Percentiles rank a stretch among this genome's conserved stretches.
phyloP scores from a whole-genome alignment of 192 early-diverging fungal species.

The Martensiomyces pterosporus region DNA sequence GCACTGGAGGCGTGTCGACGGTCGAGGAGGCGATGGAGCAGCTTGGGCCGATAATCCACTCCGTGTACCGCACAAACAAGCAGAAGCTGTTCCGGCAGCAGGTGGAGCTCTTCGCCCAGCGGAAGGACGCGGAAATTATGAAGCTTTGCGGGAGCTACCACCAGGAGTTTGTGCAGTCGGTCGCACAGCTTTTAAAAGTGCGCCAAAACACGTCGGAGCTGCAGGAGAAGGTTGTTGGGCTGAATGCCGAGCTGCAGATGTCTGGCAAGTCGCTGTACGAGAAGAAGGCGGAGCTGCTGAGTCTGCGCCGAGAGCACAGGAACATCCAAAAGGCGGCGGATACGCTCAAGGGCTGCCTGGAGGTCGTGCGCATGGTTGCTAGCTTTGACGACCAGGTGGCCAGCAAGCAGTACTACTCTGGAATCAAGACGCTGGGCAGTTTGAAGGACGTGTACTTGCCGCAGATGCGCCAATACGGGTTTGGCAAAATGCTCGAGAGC shows the following conservation, averaged over 20 bases:
- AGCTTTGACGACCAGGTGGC: conserved; percentile 76
- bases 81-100: conserved; percentile 87
- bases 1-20: conserved; percentile 30
- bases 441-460: conserved; percentile 74
- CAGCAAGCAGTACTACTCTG: conserved; percentile 83
- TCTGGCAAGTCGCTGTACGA: conserved; percentile 75
- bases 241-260: conserved; percentile 82
- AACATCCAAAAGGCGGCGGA: conserved; percentile 87
- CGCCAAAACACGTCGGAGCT: conserved; percentile 79
- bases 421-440: conserved; percentile 84
- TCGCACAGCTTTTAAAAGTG: conserved; percentile 95
- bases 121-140: conserved; percentile 96
- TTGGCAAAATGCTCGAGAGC: conserved; percentile 80
- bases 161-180: conserved; percentile 76
- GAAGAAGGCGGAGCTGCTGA: conserved; percentile 72
- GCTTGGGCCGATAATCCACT: conserved; percentile 82
- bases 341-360: conserved; percentile 72
- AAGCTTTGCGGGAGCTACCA: conserved; percentile 95
- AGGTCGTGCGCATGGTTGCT: conserved; percentile 85
- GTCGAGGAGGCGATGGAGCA: conserved; percentile 72
- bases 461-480: conserved; percentile 71
- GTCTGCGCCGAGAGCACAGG: conserved; percentile 69
- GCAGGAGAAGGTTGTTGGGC: conserved; percentile 76
- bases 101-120: conserved; percentile 72
- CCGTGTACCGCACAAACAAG: conserved; percentile 78